Evolutionary conservation across 305 asterid genomes (phyloP), one percentile per base, ranked within the genome.

Genomic region (Ruellia speciosa): DNA sequence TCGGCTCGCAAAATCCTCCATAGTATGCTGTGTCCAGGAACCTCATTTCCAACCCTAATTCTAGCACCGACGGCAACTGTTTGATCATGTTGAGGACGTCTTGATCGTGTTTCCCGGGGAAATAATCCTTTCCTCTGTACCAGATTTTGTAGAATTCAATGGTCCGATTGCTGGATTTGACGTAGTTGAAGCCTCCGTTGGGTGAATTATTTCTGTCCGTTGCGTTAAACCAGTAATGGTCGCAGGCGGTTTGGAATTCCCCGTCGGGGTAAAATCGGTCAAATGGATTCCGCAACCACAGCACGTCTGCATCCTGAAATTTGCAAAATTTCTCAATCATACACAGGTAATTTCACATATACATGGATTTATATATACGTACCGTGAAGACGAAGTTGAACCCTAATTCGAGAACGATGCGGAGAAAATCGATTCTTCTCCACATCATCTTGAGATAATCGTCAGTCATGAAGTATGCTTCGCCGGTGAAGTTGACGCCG

Each of bases 1-100:
- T 76, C 28, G 83, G 79, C 47, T 81, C 76, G 10, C 88, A 81
- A 24, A 81, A 73, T 53, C 88, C 88, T 3, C 88, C 85, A 58
- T 76, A 81, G 16, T 69, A 57, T 14, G 77, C 75, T 0, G 85
- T 81, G 45, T 81, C 73, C 56, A 81, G 49, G 69, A 78, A 81
- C 61, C 78, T 61, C 5, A 78, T 64, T 39, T 73, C 47, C 74
- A 81, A 18, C 60, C 79, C 79, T 54, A 75, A 63, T 14, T 49
- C 8, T 0, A 10, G 0, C 6, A 75, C 59, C n/a, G 58, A 63
- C 0, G 82, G 84, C 52, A 58, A 52, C 53, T 45, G 31, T 39
- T 78, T 81, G 14, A 81, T 66, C 14, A 28, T 7, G 75, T 81
- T 75, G 24, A 81, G 67, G 52, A 78, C 87, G 14, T 81, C 87